A percentile compares a stretch with the other conserved stretches of the same genome.
phyloP scores from a whole-genome alignment of 2,329 filamentous ascomycete species.

The Sporothrix pallida region DNA sequence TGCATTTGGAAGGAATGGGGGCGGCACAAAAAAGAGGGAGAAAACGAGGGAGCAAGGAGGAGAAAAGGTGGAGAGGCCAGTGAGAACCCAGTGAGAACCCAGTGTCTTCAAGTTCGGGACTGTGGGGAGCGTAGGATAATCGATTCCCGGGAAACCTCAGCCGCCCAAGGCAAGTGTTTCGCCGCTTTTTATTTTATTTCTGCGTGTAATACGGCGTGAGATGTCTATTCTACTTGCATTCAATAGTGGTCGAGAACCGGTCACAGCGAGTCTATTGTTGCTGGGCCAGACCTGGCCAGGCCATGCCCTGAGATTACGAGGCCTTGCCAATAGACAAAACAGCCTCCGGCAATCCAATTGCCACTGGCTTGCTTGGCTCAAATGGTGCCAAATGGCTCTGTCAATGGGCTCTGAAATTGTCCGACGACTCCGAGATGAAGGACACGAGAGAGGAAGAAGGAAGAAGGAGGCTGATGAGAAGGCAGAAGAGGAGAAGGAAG shows the following conservation, averaged over 20 bases:
- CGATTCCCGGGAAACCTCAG: conserved; percentile 23
- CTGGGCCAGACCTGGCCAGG: neutral
- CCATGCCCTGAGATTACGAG: neutral
- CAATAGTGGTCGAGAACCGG: neutral
- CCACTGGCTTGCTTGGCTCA: conserved; percentile 8
- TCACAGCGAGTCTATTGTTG: neutral
- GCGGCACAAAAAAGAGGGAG: neutral
- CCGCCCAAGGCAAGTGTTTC: conserved; percentile 26
- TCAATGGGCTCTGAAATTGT: neutral
- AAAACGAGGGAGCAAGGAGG: neutral
- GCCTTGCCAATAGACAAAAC: neutral
- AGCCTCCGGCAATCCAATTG: conserved; percentile 16
- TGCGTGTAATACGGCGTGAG: neutral
- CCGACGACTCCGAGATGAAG: conserved; percentile 14
- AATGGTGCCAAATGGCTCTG: neutral
- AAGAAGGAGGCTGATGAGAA: neutral
- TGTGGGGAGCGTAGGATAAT: neutral
- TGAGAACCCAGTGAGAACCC: too few species aligned
- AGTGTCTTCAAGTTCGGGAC: neutral
- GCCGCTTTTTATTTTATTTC: neutral
- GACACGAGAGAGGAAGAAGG: neutral
- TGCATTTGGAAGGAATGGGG: conserved; percentile 11
- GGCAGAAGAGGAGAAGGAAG: neutral
- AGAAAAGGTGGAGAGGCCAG: neutral
- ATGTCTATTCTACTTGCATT: neutral